Base-by-base conservation (phyloP, 768 basidiomycete genomes). In the Tricholoma saponaceum region DNA sequence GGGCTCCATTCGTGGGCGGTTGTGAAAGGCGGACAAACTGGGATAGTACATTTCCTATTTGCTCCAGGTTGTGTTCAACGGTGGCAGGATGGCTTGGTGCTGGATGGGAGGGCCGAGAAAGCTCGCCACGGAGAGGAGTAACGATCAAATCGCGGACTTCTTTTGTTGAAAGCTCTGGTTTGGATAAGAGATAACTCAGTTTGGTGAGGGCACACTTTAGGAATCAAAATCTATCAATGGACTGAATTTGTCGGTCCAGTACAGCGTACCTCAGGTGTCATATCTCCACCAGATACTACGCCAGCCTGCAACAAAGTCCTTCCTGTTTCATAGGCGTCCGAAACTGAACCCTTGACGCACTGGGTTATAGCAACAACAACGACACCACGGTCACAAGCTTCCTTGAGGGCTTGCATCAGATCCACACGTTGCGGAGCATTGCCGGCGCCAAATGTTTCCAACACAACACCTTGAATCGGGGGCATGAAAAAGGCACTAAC, bases 331-430 rank as follows among this genome's bases (percentile, higher is more conserved):
- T 95, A 95, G 14, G 87, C 85, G 64, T 89, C 85, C 8, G 87
- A 89, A 8, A 98, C 95, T 4, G 87, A 80, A 7, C 95, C 95
- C 68, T 87, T 93, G 14, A 84, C 67, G 67, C 95, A 97, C 66
- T 98, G 95, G 0, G 92, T 87, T 51, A 97, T 94, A 10, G 94
- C 92, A 37, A 98, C 92, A 50, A 98, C 83, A 53, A 96, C 84
- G 2, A 95, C 81, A 9, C 91, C 93, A 1, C 88, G 82, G 56
- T 87, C 83, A 60, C 89, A 91, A 2, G 95, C 93, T 56, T 89
- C 86, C 61, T 84, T 85, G 57, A 97, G 77, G 0, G 84, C 87
- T n/a, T 79, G 70, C 67, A 90, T 80, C 18, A 97, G 72, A 62
- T 94, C 93, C 50, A 78, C 58, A 12, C 90, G 81, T 64, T 92